Base-by-base conservation (phyloP, 2,329 filamentous ascomycete genomes). In the Apiospora saccharicola region DNA sequence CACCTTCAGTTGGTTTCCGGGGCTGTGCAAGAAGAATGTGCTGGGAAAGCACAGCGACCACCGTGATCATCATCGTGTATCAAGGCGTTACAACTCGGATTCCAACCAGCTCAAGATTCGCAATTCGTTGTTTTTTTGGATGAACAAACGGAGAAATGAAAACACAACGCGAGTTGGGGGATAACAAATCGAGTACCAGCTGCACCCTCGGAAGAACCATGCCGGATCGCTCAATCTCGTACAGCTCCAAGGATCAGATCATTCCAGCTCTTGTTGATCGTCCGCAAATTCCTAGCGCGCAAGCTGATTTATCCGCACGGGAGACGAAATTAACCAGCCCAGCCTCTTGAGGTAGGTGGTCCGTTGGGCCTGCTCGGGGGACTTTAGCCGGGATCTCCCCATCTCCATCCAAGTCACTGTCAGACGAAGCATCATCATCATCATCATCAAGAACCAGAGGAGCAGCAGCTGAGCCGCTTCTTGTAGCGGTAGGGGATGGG, bases 371-470 rank as follows among this genome's bases (percentile, higher is more conserved):
- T 76, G 34, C 37, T 41, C 6, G 69, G 73, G 2, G 75, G 74
- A 80, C 16, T 13, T 71, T 75, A 19, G 80, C 79, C 1, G 80
- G 80, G 12, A 81, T 81, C 13, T 79, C 79, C 16, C 67, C 78
- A 30, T 81, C 79, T 0, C 74, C 76, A 53, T 71, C 71, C 19
- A 70, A 73, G 46, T 74, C 71, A n/a, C 67, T 68, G 43, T 47
- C 44, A 30, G 75, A 75, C 5, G 74, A 72, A 7, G 71, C 68
- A 0, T 78, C 76, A 12, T 79, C 76, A 16, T 79, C 78, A 0
- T 78, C 76, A 13, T 79, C 76, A 16, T 79, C 78, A 0, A 81
- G 68, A 0, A 78, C 71, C 10, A 80, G 69, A 4, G 78, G 79
- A 19, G 69, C 74, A 6, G 76, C 72, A 22, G 75, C 77, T 3